Base-by-base conservation (phyloP, 345 rosid genomes). In the Arabidopsis arenosa region DNA sequence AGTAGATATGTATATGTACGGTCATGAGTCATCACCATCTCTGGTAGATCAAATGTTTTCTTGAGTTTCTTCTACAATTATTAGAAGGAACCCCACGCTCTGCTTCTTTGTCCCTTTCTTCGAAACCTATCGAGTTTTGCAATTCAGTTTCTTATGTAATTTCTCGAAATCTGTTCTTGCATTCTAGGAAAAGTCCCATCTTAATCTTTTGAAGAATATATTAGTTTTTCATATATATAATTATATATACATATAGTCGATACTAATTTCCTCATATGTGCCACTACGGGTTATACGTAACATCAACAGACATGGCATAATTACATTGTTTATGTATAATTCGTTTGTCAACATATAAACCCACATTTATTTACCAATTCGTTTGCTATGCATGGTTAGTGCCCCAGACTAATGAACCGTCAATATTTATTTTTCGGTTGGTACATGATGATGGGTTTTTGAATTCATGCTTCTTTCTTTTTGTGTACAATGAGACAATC, bases 31-130 rank as follows among this genome's bases (percentile, higher is more conserved):
- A 76, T 62, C 70, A 63, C 59, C 56, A 76, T 26, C 65, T 76
- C 70, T 63, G 7, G 33, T 52, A 44, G 63, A 75, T 60, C 56
- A 75, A 53, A 40, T 39, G 41, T 75, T 61, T 48, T 43, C 64
- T 49, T 68, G 57, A 68, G 80, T 68, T 76, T 54, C 75, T 68
- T 68, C 75, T 43, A 68, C 48, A 71, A 65, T 71, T 3, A 71
- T 77, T 71, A 77, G 67, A 71, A 70, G 66, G 23, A 66, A 33
- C 73, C 71, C 68, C 77, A 78, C 76, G 73, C 68, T 78, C 61
- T 78, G 73, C 57, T 21, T 58, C 73, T 36, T 66, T 78, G 81
- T 78, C 81, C 57, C 73, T 71, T 66, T 78, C 40, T 49, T 32
- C 48, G 35, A 41, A 56, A 49, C 61, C 62, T 45, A 45, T 63